Evolutionary conservation across 2,329 filamentous ascomycete genomes (phyloP), one percentile per base, ranked within the genome.

Genomic region (Colletotrichum incanum): DNA sequence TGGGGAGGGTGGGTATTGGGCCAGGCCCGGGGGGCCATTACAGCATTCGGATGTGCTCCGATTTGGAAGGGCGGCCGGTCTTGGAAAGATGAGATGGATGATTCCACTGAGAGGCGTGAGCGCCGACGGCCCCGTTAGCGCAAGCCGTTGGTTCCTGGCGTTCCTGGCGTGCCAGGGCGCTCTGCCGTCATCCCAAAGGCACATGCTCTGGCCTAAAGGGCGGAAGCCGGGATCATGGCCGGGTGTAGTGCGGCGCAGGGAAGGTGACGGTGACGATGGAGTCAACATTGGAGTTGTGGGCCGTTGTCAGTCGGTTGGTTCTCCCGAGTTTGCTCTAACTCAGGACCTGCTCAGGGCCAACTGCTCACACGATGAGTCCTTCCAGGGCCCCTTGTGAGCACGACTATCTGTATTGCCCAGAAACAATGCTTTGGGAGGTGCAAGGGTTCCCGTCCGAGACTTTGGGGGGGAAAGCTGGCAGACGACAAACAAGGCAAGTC

Each of bases 41-140:
- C 52, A 59, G 34, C 41, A 37, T n/a, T 50, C 68, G 56, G 65
- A 61, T 64, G 52, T 64, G 54, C 58, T 72, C 69, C 60, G 65
- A 60, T 64, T 69, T 64, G 65, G 65, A 69, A 72, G 59, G 52
- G 59, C 23, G 23, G 14, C 69, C 65, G 69, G 69, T 59, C 65
- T 59, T 56, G 69, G 45, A 64, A 54, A 64, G 58, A 64, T 69
- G 52, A 69, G 47, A 54, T 64, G 52, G 65, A 63, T 18, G n/a
- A 49, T 39, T 59, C 68, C 56, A 43, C 63, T 26, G 31, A n/a
- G 50, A 34, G 60, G 50, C 50, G 60, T 64, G 28, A 31, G 49
- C 47, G 65, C 58, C 28, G n/a, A 28, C 28, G 37, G 39, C 20
- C 55, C 49, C 56, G 28, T 61, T 11, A 63, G 23, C 16, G 16